Evolutionary conservation across 352 stramenopile species (phyloP), one percentile per base, ranked within the genome.

Genomic region (Phytopythium mirpurense): DNA sequence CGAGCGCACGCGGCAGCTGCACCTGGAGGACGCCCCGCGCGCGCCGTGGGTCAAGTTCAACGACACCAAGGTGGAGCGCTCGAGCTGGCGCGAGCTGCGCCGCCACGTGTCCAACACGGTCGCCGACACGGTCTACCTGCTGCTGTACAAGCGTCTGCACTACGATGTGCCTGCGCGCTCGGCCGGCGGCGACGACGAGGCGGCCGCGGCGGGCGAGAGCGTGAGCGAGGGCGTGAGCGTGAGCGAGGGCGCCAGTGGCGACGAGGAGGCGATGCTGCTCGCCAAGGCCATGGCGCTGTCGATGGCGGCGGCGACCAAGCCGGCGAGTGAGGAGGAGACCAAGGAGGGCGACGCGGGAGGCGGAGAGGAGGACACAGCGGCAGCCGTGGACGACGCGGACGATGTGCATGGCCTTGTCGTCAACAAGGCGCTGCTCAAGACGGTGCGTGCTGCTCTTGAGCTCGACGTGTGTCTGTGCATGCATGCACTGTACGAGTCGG

Each of bases 31-130:
- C 57, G 83, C 85, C 5, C 45, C 74, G 15, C 46, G 74, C n/a
- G 76, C 83, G 15, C 87, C 88, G 10, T 97, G 88, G 88, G 88
- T 95, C 51, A 95, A 96, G 43, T 96, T 96, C 26, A 96, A 97
- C 56, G 88, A 97, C 64, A 85, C 62, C 36, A 88, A 86, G 43
- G 78, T 96, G 10, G 70, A 88, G 51, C 61, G 65, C 8, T 93
- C 87, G 2, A 86, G 59, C 52, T 96, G 86, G 88, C 67, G 66
- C 19, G 87, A 95, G 44, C 91, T 96, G 48, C 88, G 89, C 41
- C 59, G 64, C n/a, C 57, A 77, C 1, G 77, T 96, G 26, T 63
- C 70, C 2, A 84, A 74, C 53, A 95, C 88, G 9, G 82, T 93
- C 27, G 95, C 86, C 5, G 86, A 96, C 54, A 86, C 88, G 12